Percentiles rank a stretch among this genome's conserved stretches.
These are phyloP conservation scores for Polygonum maritimum DNA, from an alignment of 148 eudicot species.

Conservation along the genomic window DNA sequence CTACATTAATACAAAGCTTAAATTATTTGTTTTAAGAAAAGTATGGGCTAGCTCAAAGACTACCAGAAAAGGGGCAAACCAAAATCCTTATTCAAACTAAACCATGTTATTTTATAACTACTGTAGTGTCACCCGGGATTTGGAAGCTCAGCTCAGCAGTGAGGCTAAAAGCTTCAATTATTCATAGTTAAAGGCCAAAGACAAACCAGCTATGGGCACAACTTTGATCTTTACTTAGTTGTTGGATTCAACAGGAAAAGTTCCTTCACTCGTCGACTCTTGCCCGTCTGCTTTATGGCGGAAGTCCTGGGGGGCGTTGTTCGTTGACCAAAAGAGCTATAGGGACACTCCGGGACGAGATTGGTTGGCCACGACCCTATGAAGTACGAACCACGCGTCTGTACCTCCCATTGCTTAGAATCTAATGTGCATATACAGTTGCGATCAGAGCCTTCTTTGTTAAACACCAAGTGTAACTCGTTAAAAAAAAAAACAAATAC, in stretches of 20 bases:
- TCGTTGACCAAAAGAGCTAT: slow-evolving; percentile 18
- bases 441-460: background rate
- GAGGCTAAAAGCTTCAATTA: too few species aligned
- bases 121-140: too few species aligned
- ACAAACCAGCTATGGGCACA: too few species aligned
- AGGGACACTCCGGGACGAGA: slow-evolving; percentile 13
- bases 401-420: slow-evolving; percentile 22
- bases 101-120: too few species aligned
- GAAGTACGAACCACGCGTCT: slow-evolving; percentile 23
- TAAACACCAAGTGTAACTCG: background rate
- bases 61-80: too few species aligned
- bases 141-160: too few species aligned
- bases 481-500: too few species aligned
- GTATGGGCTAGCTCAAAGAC: too few species aligned
- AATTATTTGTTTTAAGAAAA: too few species aligned
- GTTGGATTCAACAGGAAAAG: background rate
- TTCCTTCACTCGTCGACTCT: slow-evolving; percentile 14
- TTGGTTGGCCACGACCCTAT: slow-evolving; percentile 20
- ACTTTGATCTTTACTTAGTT: background rate
- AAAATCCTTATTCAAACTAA: too few species aligned
- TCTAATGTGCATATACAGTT: slow-evolving; percentile 3
- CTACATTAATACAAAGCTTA: too few species aligned
- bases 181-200: too few species aligned
- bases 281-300: slow-evolving; percentile 20
- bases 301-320: slow-evolving; percentile 19